Conservation (phyloP, 495 filamentous ascomycete genomes). For the Daldinia caldariorum region DNA sequence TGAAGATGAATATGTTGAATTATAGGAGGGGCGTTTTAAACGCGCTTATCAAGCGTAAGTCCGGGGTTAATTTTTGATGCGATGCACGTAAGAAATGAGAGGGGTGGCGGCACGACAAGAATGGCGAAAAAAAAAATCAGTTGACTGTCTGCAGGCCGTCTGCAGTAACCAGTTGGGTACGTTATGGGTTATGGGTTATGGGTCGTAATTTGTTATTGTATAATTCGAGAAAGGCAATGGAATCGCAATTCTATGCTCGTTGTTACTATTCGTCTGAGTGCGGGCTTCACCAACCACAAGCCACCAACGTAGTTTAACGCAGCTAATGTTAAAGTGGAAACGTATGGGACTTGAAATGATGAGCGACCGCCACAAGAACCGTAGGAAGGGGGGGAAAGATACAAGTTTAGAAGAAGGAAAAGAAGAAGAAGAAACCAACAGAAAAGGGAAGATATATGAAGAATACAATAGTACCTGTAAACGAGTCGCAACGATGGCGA, state of each 20-base stretch:
- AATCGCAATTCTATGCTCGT: conserved; percentile 17
- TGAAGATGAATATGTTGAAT: conserved; percentile 28
- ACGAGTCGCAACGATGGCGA: conserved; percentile 30
- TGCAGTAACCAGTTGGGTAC: conserved; percentile 21
- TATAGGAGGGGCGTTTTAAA: conserved; percentile 26
- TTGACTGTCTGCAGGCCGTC: conserved; percentile 25
- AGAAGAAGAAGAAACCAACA: conserved; percentile 16
- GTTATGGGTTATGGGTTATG: conserved; percentile 8
- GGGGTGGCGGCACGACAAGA: conserved; percentile 14
- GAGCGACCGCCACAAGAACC: conserved; percentile 25
- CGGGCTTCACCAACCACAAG: conserved; percentile 27
- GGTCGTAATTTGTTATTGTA: conserved; percentile 17
- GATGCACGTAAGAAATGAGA: conserved; percentile 29
- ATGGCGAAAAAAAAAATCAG: conserved; percentile 5
- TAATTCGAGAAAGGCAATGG: conserved; percentile 19
- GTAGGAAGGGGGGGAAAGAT: conserved; percentile 10
- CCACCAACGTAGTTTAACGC: conserved; percentile 42
- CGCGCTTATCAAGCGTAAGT: conserved; percentile 15
- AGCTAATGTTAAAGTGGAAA: conserved; percentile 35
- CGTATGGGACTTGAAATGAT: conserved; percentile 29
- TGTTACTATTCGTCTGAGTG: conserved; percentile 34
- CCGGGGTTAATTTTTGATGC: conserved; percentile 10
- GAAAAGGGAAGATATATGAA: conserved; percentile 16
- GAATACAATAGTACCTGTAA: conserved; percentile 40
- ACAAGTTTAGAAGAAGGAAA: conserved; percentile 7